Evolutionary conservation across 2,329 filamentous ascomycete species (phyloP).

Genomic region (Akanthomyces muscarius): DNA sequence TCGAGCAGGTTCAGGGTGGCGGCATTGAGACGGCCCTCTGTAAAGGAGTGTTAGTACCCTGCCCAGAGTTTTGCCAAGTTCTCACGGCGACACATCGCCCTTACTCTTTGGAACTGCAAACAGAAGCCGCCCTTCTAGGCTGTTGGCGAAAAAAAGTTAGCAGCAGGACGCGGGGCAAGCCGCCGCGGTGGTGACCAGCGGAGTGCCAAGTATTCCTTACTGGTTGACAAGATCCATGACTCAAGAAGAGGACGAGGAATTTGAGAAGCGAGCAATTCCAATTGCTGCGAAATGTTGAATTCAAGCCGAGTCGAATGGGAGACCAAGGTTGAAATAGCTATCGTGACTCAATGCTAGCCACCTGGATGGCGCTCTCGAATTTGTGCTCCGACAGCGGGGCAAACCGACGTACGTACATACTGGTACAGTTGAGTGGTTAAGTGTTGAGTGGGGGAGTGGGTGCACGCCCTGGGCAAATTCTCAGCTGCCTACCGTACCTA

Average conservation of each 20-base stretch:
- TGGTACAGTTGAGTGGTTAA: too few relatives aligned
- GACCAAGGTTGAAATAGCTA: neutral
- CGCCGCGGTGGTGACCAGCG: slow-evolving; percentile 6
- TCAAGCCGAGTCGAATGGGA: neutral
- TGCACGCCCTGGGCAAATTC: neutral
- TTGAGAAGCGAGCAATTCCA: neutral
- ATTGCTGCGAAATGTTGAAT: neutral
- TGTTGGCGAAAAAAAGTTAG: slow-evolving; percentile 6
- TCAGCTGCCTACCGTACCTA: too few relatives aligned
- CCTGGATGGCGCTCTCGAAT: neutral
- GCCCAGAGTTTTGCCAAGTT: neutral
- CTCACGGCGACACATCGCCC: slow-evolving; percentile 28
- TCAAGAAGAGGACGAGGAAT: neutral
- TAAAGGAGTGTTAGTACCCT: slow-evolving; percentile 20
- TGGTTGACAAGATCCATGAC: slow-evolving; percentile 60
- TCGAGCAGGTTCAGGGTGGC: slow-evolving; percentile 84
- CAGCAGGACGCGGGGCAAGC: neutral
- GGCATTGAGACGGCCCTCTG: slow-evolving; percentile 90
- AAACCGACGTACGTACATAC: slow-evolving; percentile 5
- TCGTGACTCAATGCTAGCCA: slow-evolving; percentile 1
- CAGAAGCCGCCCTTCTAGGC: slow-evolving; percentile 16
- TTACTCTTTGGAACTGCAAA: slow-evolving; percentile 81
- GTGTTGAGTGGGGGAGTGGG: too few relatives aligned
- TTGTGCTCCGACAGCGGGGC: slow-evolving; percentile 14
- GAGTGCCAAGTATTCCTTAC: slow-evolving; percentile 35